Evolutionary conservation across 1,139 yeast genomes (phyloP).

Genomic region (Scheffersomyces illinoinensis): DNA sequence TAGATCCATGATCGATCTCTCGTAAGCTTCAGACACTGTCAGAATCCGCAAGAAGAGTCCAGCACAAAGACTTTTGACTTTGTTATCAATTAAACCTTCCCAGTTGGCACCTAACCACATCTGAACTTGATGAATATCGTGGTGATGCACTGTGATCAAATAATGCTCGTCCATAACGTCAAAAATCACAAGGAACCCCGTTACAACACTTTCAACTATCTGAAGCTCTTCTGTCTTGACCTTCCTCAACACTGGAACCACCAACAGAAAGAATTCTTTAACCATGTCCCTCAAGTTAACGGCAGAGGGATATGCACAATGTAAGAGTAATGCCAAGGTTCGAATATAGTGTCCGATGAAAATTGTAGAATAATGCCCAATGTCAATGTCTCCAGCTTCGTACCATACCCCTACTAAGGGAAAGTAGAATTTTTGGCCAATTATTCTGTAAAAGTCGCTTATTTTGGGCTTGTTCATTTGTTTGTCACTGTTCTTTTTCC

Average conservation of each 20-base stretch:
- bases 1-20: slow-evolving; percentile 16
- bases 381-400: slow-evolving; percentile 41
- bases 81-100: slow-evolving; percentile 48
- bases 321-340: slow-evolving; percentile 56
- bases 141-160: slow-evolving; percentile 26
- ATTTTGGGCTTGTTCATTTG: slow-evolving; percentile 13
- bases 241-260: slow-evolving; percentile 23
- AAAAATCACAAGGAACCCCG: slow-evolving; percentile 47
- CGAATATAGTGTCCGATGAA: slow-evolving; percentile 60
- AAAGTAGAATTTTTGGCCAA: slow-evolving; percentile 50
- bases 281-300: slow-evolving; percentile 57
- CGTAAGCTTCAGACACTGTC: slow-evolving; percentile 5
- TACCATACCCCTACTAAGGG: slow-evolving; percentile 61
- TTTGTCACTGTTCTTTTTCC: slow-evolving; percentile 6
- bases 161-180: slow-evolving; percentile 45
- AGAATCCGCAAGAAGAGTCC: slow-evolving; percentile 37
- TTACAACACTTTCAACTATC: slow-evolving; percentile 46
- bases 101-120: slow-evolving; percentile 44
- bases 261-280: slow-evolving; percentile 48
- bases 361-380: slow-evolving; percentile 58
- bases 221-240: slow-evolving; percentile 30
- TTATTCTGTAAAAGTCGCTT: slow-evolving; percentile 44
- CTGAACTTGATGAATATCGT: slow-evolving; percentile 34
- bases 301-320: slow-evolving; percentile 58
- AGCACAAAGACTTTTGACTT: slow-evolving; percentile 50